Evolutionary conservation across 441 rosid species (phyloP).

Genomic region (Adansonia madagascariensis): DNA sequence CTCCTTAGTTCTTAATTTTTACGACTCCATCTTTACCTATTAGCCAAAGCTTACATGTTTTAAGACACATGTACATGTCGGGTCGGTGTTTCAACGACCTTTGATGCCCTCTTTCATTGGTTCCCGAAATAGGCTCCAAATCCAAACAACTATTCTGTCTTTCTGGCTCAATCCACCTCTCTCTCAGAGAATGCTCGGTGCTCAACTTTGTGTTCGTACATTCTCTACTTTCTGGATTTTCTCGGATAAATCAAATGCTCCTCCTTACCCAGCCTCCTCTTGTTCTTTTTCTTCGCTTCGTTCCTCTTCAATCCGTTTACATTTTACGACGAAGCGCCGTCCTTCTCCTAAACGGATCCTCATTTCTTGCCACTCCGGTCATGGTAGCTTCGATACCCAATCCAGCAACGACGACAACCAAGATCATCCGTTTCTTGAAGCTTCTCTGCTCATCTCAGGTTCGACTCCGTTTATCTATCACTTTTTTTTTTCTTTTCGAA

Average conservation of each 20-base stretch:
- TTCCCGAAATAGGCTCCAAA: neutral
- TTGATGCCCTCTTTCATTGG: neutral
- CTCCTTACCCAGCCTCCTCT: slow-evolving; percentile 19
- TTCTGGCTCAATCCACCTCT: neutral
- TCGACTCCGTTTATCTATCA: neutral
- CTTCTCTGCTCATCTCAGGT: slow-evolving; percentile 85
- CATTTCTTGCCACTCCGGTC: slow-evolving; percentile 48
- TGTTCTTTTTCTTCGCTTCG: slow-evolving; percentile 24
- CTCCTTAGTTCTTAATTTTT: neutral
- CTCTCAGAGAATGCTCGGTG: slow-evolving; percentile 35
- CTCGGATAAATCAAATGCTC: slow-evolving; percentile 26
- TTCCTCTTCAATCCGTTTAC: slow-evolving; percentile 40
- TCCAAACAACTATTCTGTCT: neutral
- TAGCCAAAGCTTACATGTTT: neutral
- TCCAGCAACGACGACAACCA: slow-evolving; percentile 43
- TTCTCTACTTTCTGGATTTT: slow-evolving; percentile 17
- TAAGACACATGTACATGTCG: neutral
- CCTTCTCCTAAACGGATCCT: slow-evolving; percentile 32
- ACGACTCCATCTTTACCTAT: no score
- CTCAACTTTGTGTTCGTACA: slow-evolving; percentile 35
- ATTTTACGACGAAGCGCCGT: slow-evolving; percentile 33
- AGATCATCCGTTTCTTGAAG: slow-evolving; percentile 63
- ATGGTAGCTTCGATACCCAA: slow-evolving; percentile 50
- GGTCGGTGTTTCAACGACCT: neutral
- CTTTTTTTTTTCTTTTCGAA: neutral